phyloP scores from a whole-genome alignment of 495 filamentous ascomycete species.

The Aspergillus egyptiacus region DNA sequence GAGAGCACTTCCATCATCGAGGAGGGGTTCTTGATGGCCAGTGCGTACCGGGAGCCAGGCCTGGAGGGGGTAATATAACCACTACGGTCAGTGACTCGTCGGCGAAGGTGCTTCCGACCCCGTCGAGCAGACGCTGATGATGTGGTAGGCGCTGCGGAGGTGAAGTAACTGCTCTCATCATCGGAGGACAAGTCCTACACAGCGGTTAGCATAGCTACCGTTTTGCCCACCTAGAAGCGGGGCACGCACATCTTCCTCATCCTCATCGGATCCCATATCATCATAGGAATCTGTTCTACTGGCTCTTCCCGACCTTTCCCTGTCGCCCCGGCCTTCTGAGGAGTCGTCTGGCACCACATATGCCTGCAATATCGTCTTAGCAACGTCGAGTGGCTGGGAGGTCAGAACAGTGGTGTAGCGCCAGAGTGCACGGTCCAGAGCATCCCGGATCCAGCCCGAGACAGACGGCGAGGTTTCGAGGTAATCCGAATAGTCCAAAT shows the following conservation, averaged over 20 bases:
- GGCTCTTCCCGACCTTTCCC: constrained; percentile 24
- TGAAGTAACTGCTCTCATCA: constrained; percentile 83
- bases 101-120: constrained; percentile 33
- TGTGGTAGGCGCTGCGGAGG: constrained; percentile 56
- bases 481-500: constrained; percentile 86
- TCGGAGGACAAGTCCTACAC: constrained; percentile 52
- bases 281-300: constrained; percentile 31
- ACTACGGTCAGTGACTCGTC: constrained; percentile 45
- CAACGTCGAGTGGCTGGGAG: constrained; percentile 94
- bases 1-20: constrained; percentile 74
- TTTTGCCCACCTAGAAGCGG: neutral
- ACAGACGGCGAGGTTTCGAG: constrained; percentile 71
- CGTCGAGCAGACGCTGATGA: constrained; percentile 51
- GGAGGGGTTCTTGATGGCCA: constrained; percentile 61
- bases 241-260: constrained; percentile 26
- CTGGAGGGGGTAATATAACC: constrained; percentile 43
- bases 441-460: constrained; percentile 61
- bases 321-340: constrained; percentile 25
- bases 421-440: constrained; percentile 74
- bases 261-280: constrained; percentile 23
- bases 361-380: constrained; percentile 86
- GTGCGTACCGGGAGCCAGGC: constrained; percentile 49
- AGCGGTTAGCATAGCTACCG: constrained; percentile 7
- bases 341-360: constrained; percentile 45
- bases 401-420: constrained; percentile 80